Conservation (phyloP, 2,329 filamentous ascomycete species). For the Fusarium pseudonygamai region DNA sequence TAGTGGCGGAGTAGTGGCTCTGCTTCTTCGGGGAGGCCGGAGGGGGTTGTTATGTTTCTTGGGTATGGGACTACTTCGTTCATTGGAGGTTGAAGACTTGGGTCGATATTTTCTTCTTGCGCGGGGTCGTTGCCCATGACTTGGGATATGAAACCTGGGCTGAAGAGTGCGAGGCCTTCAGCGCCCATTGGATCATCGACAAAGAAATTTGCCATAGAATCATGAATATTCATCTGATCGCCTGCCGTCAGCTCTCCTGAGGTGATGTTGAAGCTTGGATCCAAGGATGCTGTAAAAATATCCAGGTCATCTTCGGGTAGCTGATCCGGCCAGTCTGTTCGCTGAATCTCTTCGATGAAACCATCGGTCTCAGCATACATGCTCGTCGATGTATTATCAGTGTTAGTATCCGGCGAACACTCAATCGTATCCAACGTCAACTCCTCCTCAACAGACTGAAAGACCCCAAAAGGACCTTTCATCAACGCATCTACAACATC, state of each 20-base stretch:
- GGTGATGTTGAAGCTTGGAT: slow-evolving; percentile 12
- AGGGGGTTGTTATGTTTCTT: background rate
- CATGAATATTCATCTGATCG: slow-evolving; percentile 17
- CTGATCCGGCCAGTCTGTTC: slow-evolving; percentile 36
- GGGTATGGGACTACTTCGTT: background rate
- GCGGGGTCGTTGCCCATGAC: slow-evolving; percentile 25
- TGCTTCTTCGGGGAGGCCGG: slow-evolving; percentile 35
- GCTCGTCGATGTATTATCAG: slow-evolving; percentile 21
- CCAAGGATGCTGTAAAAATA: slow-evolving; percentile 29
- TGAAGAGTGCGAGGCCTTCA: slow-evolving; percentile 35
- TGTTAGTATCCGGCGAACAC: slow-evolving; percentile 7
- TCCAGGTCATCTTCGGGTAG: slow-evolving; percentile 32
- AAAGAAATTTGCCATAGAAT: slow-evolving; percentile 31
- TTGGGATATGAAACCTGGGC: slow-evolving; percentile 35
- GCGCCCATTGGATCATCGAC: slow-evolving; percentile 34
- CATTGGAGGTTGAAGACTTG: background rate
- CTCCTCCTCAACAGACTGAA: background rate
- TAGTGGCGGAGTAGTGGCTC: slow-evolving; percentile 44
- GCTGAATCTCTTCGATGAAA: slow-evolving; percentile 34
- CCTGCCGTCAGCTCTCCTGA: background rate
- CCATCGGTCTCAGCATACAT: slow-evolving; percentile 29
- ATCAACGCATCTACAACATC: background rate
- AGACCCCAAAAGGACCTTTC: slow-evolving; percentile 39
- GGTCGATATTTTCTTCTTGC: background rate
- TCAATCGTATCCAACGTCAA: background rate